These are phyloP conservation scores for Kwoniella dendrophila DNA, from an alignment of 768 basidiomycete species.

Conservation along the genomic window DNA sequence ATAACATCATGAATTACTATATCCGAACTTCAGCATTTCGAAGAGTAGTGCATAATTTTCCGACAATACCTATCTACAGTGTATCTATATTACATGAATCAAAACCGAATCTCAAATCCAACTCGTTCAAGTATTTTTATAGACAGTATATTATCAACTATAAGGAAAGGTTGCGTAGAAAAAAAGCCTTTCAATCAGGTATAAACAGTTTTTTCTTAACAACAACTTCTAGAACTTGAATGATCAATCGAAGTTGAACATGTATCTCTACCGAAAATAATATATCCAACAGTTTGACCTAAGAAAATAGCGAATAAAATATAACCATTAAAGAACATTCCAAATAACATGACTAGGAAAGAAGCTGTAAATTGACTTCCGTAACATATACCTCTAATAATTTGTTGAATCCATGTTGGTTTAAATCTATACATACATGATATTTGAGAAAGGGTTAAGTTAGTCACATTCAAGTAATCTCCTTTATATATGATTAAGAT, in stretches of 20 bases:
- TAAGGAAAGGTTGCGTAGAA: no score
- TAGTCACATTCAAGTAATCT: background rate
- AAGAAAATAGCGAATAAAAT: constrained; percentile 55
- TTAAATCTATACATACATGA: constrained; percentile 33
- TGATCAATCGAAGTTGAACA: constrained; percentile 24
- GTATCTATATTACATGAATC: no score
- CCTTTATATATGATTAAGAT: constrained; percentile 2
- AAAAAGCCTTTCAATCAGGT: no score
- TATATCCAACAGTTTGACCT: constrained; percentile 43
- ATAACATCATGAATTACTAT: no score
- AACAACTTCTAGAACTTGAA: constrained; percentile 22
- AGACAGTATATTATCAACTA: no score
- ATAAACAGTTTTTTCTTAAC: no score
- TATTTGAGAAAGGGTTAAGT: no score
- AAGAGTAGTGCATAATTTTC: no score
- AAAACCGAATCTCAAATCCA: no score
- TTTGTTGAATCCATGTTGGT: constrained; percentile 49
- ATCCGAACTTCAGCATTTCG: no score
- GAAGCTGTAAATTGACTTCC: constrained; percentile 51
- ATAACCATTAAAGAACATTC: constrained; percentile 55
- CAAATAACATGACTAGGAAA: constrained; percentile 49
- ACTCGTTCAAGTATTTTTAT: no score
- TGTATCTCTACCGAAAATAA: constrained; percentile 45
- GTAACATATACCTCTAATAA: constrained; percentile 46
- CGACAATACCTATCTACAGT: no score